These are phyloP conservation scores for Neoboletus magnificus DNA, from an alignment of 768 basidiomycete genomes.

Conservation along the genomic window DNA sequence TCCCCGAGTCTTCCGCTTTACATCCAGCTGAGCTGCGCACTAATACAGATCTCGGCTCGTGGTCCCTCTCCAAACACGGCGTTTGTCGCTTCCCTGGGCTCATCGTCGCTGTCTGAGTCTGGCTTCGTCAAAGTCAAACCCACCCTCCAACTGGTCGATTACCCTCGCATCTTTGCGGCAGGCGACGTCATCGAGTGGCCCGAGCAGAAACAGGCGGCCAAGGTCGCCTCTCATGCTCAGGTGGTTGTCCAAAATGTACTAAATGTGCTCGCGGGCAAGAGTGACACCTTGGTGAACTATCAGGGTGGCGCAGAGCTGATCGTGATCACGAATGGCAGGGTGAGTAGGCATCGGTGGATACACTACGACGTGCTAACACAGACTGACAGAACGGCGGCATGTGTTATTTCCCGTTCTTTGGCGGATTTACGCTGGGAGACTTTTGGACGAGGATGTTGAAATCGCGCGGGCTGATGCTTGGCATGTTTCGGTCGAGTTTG, in stretches of 20 bases:
- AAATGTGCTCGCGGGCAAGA: conserved; percentile 37
- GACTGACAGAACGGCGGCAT: conserved; percentile 38
- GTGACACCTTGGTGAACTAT: conserved; percentile 38
- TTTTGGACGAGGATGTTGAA: conserved; percentile 43
- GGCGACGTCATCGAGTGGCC: conserved; percentile 64
- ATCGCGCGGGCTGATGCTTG: conserved; percentile 31
- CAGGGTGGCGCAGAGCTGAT: conserved; percentile 52
- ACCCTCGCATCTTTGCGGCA: conserved; percentile 58
- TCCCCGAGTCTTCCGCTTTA: neutral
- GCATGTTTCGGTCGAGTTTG: conserved; percentile 26
- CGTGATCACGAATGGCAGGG: conserved; percentile 53
- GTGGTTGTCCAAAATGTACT: conserved; percentile 51
- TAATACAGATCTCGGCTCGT: conserved; percentile 24
- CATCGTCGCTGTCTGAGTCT: conserved; percentile 31
- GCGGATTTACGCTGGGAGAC: conserved; percentile 44
- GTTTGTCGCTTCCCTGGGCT: conserved; percentile 47
- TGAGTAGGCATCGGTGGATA: conserved; percentile 22
- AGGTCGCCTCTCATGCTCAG: conserved; percentile 41
- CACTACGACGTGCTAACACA: conserved; percentile 1
- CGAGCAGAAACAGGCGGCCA: conserved; percentile 60
- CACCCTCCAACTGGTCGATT: conserved; percentile 51
- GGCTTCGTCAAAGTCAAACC: conserved; percentile 51
- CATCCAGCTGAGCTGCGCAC: neutral
- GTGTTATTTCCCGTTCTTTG: conserved; percentile 39
- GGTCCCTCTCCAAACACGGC: conserved; percentile 49